Base-by-base conservation (phyloP, 2,329 filamentous ascomycete genomes). In the Aureobasidium leucospermi region DNA sequence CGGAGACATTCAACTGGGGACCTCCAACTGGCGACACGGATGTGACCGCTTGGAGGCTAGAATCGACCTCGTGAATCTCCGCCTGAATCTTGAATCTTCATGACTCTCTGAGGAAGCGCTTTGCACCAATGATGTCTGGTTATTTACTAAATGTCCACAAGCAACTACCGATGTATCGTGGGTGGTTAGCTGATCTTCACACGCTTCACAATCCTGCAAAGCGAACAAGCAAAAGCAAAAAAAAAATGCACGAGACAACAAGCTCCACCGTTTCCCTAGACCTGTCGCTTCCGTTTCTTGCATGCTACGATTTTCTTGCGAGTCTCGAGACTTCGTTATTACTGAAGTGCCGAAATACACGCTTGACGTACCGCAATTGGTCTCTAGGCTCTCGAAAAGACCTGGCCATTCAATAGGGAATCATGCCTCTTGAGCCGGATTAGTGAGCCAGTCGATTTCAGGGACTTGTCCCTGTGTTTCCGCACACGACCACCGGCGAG, bases 221-320 rank as follows among this genome's bases (percentile, higher is more conserved):
- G 23, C 55, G 41, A 58, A 48, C 34, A 58, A 58, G 43, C 55
- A 58, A 47, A 42, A 10, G 9, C 16, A 19, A 11, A 58, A 29
- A 28, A 31, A 19, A 38, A 41, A 47, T 47, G 43, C 55, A 58
- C 43, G 42, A 58, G 55, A 47, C 55, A 58, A 58, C 43, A 34
- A 41, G 43, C 55, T 41, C 55, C 55, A 29, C 55, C 55, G 43
- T 47, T 48, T 3, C 31, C n/a, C 32, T 48, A 39, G 23, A 42
- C 41, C 7, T 13, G 42, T 48, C 36, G 55, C 43, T 58, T 58
- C 55, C 29, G 55, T 41, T 39, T 28, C 13, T 32, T 48, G 8
- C 6, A 10, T 48, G 15, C 15, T 42, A 28, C 32, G 15, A 23
- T n/a, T 39, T 34, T 48, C 28, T 39, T 23, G 32, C 41, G 23